These are phyloP conservation scores for Parasitella parasitica DNA, from an alignment of 371 early-diverging fungal species.

Conservation along the genomic window DNA sequence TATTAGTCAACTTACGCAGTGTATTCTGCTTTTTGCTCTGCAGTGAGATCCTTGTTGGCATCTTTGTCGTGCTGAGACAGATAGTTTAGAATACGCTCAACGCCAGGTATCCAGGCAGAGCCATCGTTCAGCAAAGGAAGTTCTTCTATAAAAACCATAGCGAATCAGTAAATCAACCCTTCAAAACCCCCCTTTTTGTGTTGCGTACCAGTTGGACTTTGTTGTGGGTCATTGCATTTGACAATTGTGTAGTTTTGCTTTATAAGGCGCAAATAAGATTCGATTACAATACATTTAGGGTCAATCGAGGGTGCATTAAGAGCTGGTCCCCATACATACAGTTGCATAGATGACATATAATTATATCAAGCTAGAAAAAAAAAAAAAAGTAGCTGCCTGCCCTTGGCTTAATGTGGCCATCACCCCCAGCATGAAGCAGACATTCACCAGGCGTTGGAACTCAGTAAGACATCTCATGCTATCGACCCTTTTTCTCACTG, in stretches of 20 bases:
- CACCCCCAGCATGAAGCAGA: not conserved
- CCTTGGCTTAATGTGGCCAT: not conserved
- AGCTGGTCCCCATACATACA: conserved; percentile 58
- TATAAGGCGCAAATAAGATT: conserved; percentile 55
- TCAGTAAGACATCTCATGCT: too few species aligned
- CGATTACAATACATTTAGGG: conserved; percentile 55
- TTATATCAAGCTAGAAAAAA: not conserved
- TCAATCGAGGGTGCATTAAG: conserved; percentile 63
- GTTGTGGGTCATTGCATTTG: conserved; percentile 55
- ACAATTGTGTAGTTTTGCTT: conserved; percentile 48
- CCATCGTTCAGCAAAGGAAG: conserved; percentile 64
- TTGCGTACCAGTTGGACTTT: conserved; percentile 55
- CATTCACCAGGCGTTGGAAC: not conserved
- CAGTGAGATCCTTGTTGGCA: conserved; percentile 46
- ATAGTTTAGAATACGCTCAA: conserved; percentile 54
- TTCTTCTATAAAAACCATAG: conserved; percentile 42
- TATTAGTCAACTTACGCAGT: conserved; percentile 44
- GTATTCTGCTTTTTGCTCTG: conserved; percentile 52
- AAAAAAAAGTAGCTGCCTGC: not conserved
- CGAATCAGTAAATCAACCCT: not conserved
- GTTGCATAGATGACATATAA: not conserved
- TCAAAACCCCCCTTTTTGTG: not conserved
- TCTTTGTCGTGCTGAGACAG: conserved; percentile 48
- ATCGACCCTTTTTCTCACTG: too few species aligned
- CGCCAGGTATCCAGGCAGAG: conserved; percentile 59